A percentile compares a stretch with the other conserved stretches of the same genome.
These are phyloP conservation scores for Forsythia suspensa DNA, from an alignment of 257 asterid genomes.

Conservation along the genomic window DNA sequence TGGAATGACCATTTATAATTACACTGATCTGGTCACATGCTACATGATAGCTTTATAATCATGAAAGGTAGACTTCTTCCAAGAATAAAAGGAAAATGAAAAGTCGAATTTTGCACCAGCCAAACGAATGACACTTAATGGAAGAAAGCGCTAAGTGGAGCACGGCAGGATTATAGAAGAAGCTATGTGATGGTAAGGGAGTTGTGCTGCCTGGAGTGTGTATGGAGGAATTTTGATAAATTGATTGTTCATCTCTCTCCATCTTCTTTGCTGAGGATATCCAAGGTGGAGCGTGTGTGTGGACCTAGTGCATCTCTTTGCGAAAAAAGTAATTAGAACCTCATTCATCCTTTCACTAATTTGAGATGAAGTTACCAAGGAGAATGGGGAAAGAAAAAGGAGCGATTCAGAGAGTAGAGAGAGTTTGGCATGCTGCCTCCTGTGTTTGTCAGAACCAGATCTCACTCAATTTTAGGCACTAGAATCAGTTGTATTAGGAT, in stretches of 20 bases:
- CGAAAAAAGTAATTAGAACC: not conserved
- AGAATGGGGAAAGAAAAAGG: not conserved
- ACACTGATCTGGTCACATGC: not conserved
- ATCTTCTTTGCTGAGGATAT: not conserved
- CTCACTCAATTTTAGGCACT: not conserved
- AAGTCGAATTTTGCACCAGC: not conserved
- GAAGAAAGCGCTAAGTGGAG: not conserved
- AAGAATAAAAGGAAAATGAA: not conserved
- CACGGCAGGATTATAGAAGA: not conserved
- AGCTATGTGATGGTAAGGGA: not conserved
- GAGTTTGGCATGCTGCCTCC: not conserved
- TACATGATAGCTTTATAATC: not conserved
- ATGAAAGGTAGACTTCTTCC: not conserved
- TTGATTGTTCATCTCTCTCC: not conserved
- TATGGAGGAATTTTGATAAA: not conserved
- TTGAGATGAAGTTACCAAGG: not conserved
- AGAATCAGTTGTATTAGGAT: not conserved
- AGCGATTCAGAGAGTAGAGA: not conserved
- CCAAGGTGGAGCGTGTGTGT: not conserved
- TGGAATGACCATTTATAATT: not conserved
- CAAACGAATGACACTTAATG: not conserved
- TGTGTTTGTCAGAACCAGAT: not conserved
- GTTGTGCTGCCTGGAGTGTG: not conserved
- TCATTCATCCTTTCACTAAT: not conserved
- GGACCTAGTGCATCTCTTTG: not conserved